Percentiles rank a stretch among this genome's conserved stretches.
These are phyloP conservation scores for Lactarius deliciosus DNA, from an alignment of 768 basidiomycete genomes.

Conservation along the genomic window DNA sequence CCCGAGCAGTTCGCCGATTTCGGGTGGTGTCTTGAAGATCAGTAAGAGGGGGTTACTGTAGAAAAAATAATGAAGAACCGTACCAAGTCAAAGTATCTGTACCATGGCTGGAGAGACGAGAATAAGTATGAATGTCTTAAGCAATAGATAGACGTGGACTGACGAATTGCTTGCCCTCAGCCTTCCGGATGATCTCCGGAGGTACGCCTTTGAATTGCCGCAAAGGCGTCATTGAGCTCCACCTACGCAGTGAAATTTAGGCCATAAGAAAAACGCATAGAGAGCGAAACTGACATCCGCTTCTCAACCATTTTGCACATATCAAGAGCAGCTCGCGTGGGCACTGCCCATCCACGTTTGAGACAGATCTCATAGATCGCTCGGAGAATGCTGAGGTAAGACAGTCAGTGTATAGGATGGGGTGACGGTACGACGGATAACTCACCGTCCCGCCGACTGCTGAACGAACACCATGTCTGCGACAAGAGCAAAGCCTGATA, in stretches of 20 bases:
- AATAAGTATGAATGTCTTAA: not conserved
- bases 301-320: conserved; percentile 96
- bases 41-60: not conserved
- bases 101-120: conserved; percentile 71
- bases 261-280: not conserved
- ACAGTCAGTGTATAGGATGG: conserved; percentile 12
- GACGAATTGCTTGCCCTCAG: conserved; percentile 97
- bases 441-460: conserved; percentile 90
- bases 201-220: conserved; percentile 95
- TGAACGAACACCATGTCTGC: conserved; percentile 96
- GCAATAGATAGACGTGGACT: conserved; percentile 35
- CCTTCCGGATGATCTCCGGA: conserved; percentile 79
- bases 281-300: conserved; percentile 55
- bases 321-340: conserved; percentile 86
- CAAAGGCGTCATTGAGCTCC: conserved; percentile 96
- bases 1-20: conserved; percentile 93
- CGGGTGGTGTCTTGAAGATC: conserved; percentile 60
- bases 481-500: conserved; percentile 72
- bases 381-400: conserved; percentile 67
- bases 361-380: conserved; percentile 98
- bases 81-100: conserved; percentile 91
- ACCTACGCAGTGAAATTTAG: conserved; percentile 50
- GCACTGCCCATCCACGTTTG: conserved; percentile 96
- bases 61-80: conserved; percentile 23
- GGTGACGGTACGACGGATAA: conserved; percentile 6